These are phyloP conservation scores for Volutella citrinella DNA, from an alignment of 2,329 filamentous ascomycete species.

Conservation along the genomic window DNA sequence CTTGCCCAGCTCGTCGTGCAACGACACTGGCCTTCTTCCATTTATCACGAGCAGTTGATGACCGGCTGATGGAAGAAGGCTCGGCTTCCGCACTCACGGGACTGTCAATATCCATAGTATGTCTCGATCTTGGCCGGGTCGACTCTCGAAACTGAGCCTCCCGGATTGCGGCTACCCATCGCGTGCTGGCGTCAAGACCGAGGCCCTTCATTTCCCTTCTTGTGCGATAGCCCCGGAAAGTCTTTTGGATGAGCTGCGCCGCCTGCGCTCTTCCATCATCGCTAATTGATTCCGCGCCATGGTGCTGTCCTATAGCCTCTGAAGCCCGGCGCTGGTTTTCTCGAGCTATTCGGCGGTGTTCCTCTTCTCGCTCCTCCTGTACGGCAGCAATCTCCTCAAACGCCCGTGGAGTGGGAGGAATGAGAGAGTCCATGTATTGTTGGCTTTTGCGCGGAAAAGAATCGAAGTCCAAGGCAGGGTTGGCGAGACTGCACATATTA, in stretches of 20 bases:
- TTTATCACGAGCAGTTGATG: constrained; percentile 55
- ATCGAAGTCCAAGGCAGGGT: too few species aligned
- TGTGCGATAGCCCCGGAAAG: constrained; percentile 73
- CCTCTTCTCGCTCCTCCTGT: constrained; percentile 46
- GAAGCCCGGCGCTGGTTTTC: constrained; percentile 35
- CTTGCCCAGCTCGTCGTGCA: constrained; percentile 67
- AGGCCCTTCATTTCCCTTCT: constrained; percentile 69
- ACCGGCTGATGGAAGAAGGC: constrained; percentile 6
- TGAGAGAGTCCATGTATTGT: constrained; percentile 50
- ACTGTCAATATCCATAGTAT: constrained; percentile 9
- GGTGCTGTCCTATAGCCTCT: constrained; percentile 24
- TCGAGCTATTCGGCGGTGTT: constrained; percentile 39
- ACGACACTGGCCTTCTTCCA: constrained; percentile 75
- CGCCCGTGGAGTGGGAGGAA: constrained; percentile 43
- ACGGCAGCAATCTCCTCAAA: constrained; percentile 47
- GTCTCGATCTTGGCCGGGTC: constrained; percentile 41
- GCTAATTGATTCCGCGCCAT: constrained; percentile 13
- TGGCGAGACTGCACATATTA: too few species aligned
- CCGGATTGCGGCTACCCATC: constrained; percentile 67
- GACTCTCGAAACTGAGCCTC: constrained; percentile 55
- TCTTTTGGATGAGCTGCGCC: constrained; percentile 62
- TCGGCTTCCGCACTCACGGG: constrained; percentile 7
- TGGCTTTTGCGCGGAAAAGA: constrained; percentile 27
- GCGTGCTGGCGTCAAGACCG: constrained; percentile 63
- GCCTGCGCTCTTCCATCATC: constrained; percentile 38